Conservation (phyloP, 306 rosid species). For the Argentina anserina region DNA sequence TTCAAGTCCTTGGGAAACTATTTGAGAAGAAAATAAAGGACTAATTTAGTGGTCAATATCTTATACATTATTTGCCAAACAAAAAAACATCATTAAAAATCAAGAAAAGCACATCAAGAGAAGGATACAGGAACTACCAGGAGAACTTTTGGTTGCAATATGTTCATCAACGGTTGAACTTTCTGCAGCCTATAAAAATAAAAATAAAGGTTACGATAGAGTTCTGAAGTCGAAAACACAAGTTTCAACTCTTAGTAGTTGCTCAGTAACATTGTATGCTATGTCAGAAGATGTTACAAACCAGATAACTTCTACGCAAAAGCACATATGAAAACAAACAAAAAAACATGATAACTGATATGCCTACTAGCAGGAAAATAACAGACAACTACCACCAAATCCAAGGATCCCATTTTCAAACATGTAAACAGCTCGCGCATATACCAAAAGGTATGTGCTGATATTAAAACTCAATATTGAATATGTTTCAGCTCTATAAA, state of each 20-base stretch:
- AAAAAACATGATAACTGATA: background rate
- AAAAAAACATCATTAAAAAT: background rate
- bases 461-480: background rate
- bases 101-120: background rate
- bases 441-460: background rate
- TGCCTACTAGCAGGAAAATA: background rate
- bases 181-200: slow-evolving; percentile 48
- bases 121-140: slow-evolving; percentile 43
- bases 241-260: no score
- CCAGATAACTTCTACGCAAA: no score
- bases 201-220: slow-evolving; percentile 14
- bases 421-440: background rate
- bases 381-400: background rate
- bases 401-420: background rate
- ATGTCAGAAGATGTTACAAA: no score
- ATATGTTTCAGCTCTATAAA: background rate
- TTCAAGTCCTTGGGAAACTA: slow-evolving; percentile 63
- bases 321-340: background rate
- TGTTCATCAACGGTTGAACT: slow-evolving; percentile 51
- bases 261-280: no score
- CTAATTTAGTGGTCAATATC: slow-evolving; percentile 9
- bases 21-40: slow-evolving; percentile 18
- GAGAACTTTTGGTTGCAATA: slow-evolving; percentile 57
- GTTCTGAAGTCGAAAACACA: background rate
- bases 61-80: background rate